phyloP scores from a whole-genome alignment of 768 basidiomycete species.

The Tricholoma hemisulphureum region DNA sequence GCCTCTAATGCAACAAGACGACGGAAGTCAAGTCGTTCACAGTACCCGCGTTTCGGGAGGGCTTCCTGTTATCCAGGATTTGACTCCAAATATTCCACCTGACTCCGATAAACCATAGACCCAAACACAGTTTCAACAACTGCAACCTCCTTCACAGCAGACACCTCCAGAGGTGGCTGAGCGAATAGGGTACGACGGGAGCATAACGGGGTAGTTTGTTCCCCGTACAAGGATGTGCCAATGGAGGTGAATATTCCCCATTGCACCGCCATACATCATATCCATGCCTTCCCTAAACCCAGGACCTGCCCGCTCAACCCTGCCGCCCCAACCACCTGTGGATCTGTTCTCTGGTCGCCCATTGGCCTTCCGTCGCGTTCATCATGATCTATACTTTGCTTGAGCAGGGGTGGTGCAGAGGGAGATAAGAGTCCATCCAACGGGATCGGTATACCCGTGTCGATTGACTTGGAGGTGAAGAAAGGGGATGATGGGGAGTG shows the following conservation, averaged over 20 bases:
- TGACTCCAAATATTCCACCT: constrained; percentile 57
- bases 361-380: constrained; percentile 58
- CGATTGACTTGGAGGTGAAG: constrained; percentile 41
- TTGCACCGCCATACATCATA: constrained; percentile 27
- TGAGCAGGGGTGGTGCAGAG: constrained; percentile 44
- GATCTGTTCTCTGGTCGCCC: constrained; percentile 30
- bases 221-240: constrained; percentile 21
- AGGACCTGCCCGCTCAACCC: constrained; percentile 31
- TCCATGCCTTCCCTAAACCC: constrained; percentile 36
- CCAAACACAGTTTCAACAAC: constrained; percentile 27
- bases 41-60: constrained; percentile 57
- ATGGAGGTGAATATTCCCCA: constrained; percentile 31
- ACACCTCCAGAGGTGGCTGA: constrained; percentile 10
- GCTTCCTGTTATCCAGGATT: constrained; percentile 80
- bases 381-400: constrained; percentile 63
- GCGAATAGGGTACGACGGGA: constrained; percentile 18
- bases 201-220: constrained; percentile 23
- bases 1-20: constrained; percentile 54
- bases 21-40: constrained; percentile 40
- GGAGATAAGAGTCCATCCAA: constrained; percentile 60
- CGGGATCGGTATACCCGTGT: constrained; percentile 79
- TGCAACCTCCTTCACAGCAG: constrained; percentile 11
- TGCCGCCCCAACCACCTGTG: constrained; percentile 44
- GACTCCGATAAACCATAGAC: constrained; percentile 26
- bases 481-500: constrained; percentile 40